These are phyloP conservation scores for Malus hybrid DNA, from an alignment of 331 rosid species.

Conservation along the genomic window DNA sequence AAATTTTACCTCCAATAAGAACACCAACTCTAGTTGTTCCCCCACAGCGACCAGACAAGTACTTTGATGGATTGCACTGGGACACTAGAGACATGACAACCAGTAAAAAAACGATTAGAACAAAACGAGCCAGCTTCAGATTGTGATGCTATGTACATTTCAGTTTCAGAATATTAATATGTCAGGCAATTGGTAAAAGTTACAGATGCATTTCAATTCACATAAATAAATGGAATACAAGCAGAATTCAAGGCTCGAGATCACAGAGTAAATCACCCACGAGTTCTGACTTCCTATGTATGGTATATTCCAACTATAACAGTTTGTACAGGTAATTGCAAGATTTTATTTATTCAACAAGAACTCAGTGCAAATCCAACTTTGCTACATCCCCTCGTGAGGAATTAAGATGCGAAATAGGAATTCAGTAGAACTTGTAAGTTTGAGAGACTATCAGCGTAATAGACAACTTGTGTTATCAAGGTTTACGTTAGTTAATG, in stretches of 20 bases:
- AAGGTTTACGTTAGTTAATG: too few species aligned
- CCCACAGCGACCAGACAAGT: constrained; percentile 41
- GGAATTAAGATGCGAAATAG: background rate
- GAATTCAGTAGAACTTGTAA: background rate
- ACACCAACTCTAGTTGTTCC: constrained; percentile 30
- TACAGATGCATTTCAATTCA: background rate
- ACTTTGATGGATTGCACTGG: constrained; percentile 25
- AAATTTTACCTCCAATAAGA: constrained; percentile 56
- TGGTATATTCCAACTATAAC: background rate
- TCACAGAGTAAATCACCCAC: background rate
- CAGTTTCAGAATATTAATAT: background rate
- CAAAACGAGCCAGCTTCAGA: background rate
- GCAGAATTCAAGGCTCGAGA: background rate
- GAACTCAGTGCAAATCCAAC: background rate
- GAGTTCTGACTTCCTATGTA: background rate
- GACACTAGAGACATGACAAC: constrained; percentile 29
- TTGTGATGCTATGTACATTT: background rate
- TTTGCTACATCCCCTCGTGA: background rate
- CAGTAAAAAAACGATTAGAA: constrained; percentile 17
- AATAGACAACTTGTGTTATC: too few species aligned
- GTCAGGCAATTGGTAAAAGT: background rate
- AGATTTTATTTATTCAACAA: background rate
- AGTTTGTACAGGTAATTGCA: background rate
- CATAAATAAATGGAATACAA: background rate
- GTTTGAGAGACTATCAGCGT: background rate